Evolutionary conservation across 495 filamentous ascomycete species (phyloP).

Genomic region (Polyplosphaeria fusca): DNA sequence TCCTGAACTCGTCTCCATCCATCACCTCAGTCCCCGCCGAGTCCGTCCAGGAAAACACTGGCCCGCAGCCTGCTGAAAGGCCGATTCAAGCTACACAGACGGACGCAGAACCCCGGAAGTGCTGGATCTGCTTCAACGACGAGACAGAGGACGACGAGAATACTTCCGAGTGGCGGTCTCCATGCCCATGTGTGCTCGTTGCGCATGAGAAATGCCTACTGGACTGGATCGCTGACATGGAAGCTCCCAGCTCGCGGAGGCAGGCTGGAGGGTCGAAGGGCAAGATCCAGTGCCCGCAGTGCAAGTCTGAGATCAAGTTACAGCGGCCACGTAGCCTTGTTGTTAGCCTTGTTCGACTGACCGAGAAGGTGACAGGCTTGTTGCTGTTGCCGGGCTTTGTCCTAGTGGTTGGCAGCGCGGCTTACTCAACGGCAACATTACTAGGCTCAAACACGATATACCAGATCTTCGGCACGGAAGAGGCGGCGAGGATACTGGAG

Average conservation of each 20-base stretch:
- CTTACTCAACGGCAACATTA: conserved; percentile 52
- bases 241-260: conserved; percentile 57
- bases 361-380: conserved; percentile 54
- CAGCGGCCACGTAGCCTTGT: conserved; percentile 66
- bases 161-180: conserved; percentile 72
- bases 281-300: conserved; percentile 79
- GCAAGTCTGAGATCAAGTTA: conserved; percentile 75
- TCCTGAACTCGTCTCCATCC: conserved; percentile 31
- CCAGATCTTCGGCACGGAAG: conserved; percentile 61
- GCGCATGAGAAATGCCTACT: conserved; percentile 90
- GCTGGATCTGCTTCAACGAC: conserved; percentile 91
- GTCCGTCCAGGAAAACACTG: background rate
- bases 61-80: background rate
- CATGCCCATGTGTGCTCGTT: conserved; percentile 83
- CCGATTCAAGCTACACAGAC: background rate
- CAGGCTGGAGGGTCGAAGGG: conserved; percentile 42
- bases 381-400: conserved; percentile 55
- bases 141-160: conserved; percentile 71
- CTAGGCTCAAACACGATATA: conserved; percentile 61
- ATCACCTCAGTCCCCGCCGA: conserved; percentile 1
- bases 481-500: conserved; percentile 51
- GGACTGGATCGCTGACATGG: conserved; percentile 83
- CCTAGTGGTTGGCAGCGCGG: conserved; percentile 21
- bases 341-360: conserved; percentile 55
- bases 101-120: conserved; percentile 56